A percentile compares a stretch with the other conserved stretches of the same genome.
These are phyloP conservation scores for Cyberlindnera veronae DNA, from an alignment of 805 yeast species.

Conservation along the genomic window DNA sequence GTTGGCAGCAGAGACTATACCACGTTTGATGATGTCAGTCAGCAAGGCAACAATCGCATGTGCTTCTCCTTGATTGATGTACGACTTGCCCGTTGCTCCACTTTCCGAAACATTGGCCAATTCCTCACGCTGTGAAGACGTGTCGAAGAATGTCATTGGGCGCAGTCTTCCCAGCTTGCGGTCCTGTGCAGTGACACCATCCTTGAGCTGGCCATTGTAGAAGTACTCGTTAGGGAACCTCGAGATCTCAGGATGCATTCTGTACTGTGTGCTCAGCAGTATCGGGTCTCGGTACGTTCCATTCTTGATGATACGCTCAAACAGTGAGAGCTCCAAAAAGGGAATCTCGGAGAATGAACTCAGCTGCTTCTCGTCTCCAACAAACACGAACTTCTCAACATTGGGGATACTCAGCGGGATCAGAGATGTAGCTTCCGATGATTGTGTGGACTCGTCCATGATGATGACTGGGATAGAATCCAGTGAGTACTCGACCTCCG, in stretches of 20 bases:
- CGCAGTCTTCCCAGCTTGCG: slow-evolving; percentile 43
- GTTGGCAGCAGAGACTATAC: slow-evolving; percentile 21
- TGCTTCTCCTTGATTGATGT: not conserved
- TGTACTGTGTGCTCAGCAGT: slow-evolving; percentile 65
- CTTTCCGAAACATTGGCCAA: not conserved
- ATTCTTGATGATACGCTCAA: slow-evolving; percentile 60
- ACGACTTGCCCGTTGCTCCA: not conserved
- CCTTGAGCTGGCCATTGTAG: slow-evolving; percentile 45
- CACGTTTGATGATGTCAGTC: not conserved
- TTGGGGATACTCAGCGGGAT: slow-evolving; percentile 68
- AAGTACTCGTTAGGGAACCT: slow-evolving; percentile 52
- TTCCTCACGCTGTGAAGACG: no score
- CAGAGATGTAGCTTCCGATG: slow-evolving; percentile 66
- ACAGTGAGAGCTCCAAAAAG: slow-evolving; percentile 58
- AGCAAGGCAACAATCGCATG: not conserved
- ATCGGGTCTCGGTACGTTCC: slow-evolving; percentile 57
- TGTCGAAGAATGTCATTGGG: slow-evolving; percentile 62
- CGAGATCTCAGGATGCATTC: slow-evolving; percentile 63
- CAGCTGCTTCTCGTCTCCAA: slow-evolving; percentile 65
- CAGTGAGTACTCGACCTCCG: slow-evolving; percentile 49
- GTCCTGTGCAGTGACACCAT: slow-evolving; percentile 55
- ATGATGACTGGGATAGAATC: slow-evolving; percentile 63
- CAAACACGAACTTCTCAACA: slow-evolving; percentile 61
- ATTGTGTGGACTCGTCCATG: slow-evolving; percentile 76
- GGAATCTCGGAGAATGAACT: slow-evolving; percentile 69